Conservation (phyloP, 305 asterid genomes). For the Fraxinus velutina region DNA sequence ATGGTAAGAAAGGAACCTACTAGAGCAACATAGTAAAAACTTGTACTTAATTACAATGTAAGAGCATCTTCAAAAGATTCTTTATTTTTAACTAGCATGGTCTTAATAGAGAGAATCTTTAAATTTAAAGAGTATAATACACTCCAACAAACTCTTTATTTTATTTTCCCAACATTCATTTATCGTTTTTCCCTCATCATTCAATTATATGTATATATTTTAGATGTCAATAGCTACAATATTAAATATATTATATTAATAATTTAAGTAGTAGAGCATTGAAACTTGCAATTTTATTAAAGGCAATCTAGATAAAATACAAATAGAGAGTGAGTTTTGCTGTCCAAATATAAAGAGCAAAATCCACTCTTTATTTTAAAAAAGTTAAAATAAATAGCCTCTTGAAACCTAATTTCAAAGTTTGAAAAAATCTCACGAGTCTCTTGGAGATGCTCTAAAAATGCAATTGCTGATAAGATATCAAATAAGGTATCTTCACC, state of each 20-base stretch:
- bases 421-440: neutral
- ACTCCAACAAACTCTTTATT: neutral
- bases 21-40: neutral
- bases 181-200: neutral
- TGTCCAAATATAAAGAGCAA: neutral
- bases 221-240: neutral
- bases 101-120: neutral
- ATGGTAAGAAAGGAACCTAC: neutral
- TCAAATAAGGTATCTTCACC: neutral
- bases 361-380: neutral
- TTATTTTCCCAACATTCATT: neutral
- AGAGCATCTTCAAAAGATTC: neutral
- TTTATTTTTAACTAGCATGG: neutral
- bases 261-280: neutral
- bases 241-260: neutral
- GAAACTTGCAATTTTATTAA: neutral
- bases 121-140: neutral
- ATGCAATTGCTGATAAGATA: neutral
- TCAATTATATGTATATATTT: neutral
- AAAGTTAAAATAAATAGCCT: neutral
- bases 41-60: neutral
- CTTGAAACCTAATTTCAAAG: neutral
- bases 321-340: neutral
- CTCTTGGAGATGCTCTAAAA: neutral
- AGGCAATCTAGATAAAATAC: neutral